Evolutionary conservation across 345 rosid genomes (phyloP), one percentile per base, ranked within the genome.

Genomic region (Melaleuca alternifolia): DNA sequence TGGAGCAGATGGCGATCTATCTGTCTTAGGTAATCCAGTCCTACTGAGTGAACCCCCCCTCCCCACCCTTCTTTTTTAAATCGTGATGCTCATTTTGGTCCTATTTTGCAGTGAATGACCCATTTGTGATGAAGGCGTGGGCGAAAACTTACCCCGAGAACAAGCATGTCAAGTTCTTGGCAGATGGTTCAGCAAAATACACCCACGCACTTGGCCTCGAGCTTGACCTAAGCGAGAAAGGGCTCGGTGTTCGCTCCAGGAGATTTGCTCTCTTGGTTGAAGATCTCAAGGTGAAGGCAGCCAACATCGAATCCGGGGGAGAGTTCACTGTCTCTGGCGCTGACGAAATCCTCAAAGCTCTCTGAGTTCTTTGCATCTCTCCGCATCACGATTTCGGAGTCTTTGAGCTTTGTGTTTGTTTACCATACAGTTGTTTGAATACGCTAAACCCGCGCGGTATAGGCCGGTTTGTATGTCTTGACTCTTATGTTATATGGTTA

Each of bases 111-210:
- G 99, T 97, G 85, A 97, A 97, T 59, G 99, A 97, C 83, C 96
- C 99, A 21, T 96, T 94, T 88, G 99, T 96, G 93, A 94, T 97
- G 99, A 96, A 96, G 90, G 99, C 98, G 6, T 97, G 99, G 99
- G 93, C 98, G 7, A 96, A 97, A 86, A 94, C 99, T 23, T 96
- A 85, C 93, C 98, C 99, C 0, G 98, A 94, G 89, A 97, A 97
- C 96, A 94, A 94, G 91, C 91, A 95, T 30, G 98, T 96, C 44
- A 97, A 94, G 92, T 97, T 97, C 90, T 89, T 97, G 18, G 98
- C 97, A 3, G 99, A 97, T 85, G 99, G 99, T 18, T 94, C 99
- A 0, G 99, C 92, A 12, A 94, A 89, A 7, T 97, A 94, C 95
- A 96, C 98, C 56, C 93, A 94, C 11, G 94, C 95, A 51, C 95